Base-by-base conservation (phyloP, 2,329 filamentous ascomycete genomes). In the Colletotrichum melonis region DNA sequence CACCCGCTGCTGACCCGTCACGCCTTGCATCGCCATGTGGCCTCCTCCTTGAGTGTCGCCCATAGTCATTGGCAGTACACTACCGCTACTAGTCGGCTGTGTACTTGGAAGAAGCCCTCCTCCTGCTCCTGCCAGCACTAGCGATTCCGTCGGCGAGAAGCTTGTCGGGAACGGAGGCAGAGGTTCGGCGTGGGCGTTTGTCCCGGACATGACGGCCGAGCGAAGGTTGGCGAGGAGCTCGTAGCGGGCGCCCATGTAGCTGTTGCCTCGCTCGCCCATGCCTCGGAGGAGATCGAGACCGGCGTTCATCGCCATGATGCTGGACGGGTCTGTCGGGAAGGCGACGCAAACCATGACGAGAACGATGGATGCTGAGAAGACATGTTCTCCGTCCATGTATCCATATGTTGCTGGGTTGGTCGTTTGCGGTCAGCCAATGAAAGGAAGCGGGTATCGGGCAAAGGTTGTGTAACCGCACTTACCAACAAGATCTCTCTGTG, bases 201-300 rank as follows among this genome's bases (percentile, higher is more conserved):
- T 52, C 19, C 42, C 60, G 14, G 78, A 77, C 26, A 79, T 74
- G 42, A 79, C 75, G 1, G 77, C 77, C 7, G 77, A 74, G 19
- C 79, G 76, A 1, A 82, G 74, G 12, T 79, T 78, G 30, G 78
- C 76, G 1, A 84, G 79, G 16, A 82, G 76, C 63, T 79, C 75
- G 58, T 82, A 81, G 14, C 82, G 78, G 6, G 80, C 78, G 12
- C 80, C 81, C 55, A 89, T 84, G 67, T 89, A 85, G 35, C 82
- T 84, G 75, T 90, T 90, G 0, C 88, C 88, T 11, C 85, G 83
- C 59, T 88, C 84, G 14, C 86, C 86, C 86, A 90, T 89, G 38
- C 81, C 80, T 9, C 81, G 81, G 5, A 90, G 82, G 32, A 90
- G 81, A 8, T 81, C 80, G 8, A 90, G 78, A 16, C 84, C 82